phyloP scores from a whole-genome alignment of 345 rosid species.

The Syzygium jambos region DNA sequence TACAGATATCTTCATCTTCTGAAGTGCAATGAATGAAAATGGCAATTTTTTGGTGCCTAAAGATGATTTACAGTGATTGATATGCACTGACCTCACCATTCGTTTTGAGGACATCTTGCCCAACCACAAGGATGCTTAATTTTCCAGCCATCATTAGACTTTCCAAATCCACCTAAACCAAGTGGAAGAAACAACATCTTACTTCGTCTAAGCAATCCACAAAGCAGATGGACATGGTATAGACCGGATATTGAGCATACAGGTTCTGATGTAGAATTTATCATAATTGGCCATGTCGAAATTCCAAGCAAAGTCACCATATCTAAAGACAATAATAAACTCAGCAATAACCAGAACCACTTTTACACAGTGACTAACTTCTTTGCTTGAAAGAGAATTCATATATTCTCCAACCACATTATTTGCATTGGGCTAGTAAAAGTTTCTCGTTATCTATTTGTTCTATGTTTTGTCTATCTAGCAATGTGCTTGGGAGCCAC shows the following conservation, averaged over 20 bases:
- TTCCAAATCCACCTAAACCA: slow-evolving; percentile 52
- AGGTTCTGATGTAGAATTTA: not conserved
- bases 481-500: not conserved
- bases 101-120: slow-evolving; percentile 44
- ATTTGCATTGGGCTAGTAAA: not conserved
- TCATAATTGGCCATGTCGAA: not conserved
- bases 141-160: slow-evolving; percentile 44
- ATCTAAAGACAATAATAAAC: not conserved
- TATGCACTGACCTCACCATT: slow-evolving; percentile 29
- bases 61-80: not conserved
- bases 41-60: not conserved
- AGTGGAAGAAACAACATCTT: not conserved
- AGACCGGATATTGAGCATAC: not conserved
- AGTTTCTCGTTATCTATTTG: not conserved
- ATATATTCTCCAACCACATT: not conserved
- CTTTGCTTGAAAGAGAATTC: not conserved
- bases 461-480: not conserved
- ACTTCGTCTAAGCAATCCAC: not conserved
- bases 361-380: not conserved
- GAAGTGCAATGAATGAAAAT: not conserved
- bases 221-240: not conserved
- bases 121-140: slow-evolving; percentile 39
- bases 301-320: not conserved
- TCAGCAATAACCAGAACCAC: not conserved
- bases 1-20: not conserved